These are phyloP conservation scores for Zhuliangozyma blackwelliae DNA, from an alignment of 1,139 yeast species.

Conservation along the genomic window DNA sequence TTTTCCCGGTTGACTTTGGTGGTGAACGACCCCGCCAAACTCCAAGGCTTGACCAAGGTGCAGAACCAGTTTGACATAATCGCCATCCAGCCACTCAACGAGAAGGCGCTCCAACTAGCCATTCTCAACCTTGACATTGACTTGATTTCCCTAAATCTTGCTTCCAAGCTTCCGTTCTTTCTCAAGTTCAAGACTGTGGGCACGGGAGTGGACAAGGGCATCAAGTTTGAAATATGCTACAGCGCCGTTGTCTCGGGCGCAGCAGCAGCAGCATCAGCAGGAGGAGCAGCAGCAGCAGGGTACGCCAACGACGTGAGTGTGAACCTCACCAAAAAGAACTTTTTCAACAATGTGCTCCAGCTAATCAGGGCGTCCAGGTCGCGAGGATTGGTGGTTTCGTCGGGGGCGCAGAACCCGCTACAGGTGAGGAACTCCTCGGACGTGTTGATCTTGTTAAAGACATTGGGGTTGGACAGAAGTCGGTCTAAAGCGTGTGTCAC, in stretches of 20 bases:
- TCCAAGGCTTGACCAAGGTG: slow-evolving; percentile 63
- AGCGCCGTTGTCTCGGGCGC: slow-evolving; percentile 46
- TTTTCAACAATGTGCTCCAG: slow-evolving; percentile 69
- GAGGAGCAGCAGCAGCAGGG: slow-evolving; percentile 16
- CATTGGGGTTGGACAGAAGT: slow-evolving; percentile 66
- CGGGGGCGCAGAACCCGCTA: slow-evolving; percentile 63
- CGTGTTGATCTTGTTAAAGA: slow-evolving; percentile 57
- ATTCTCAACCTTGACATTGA: slow-evolving; percentile 75
- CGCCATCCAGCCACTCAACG: slow-evolving; percentile 77
- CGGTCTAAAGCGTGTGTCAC: slow-evolving; percentile 59
- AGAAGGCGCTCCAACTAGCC: slow-evolving; percentile 72
- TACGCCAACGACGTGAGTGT: slow-evolving; percentile 17
- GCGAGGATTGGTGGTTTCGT: slow-evolving; percentile 72
- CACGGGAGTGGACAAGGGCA: slow-evolving; percentile 78
- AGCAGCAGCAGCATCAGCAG: slow-evolving; percentile 21
- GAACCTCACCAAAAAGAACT: slow-evolving; percentile 44
- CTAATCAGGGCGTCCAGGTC: slow-evolving; percentile 80
- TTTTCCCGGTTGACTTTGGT: slow-evolving; percentile 72
- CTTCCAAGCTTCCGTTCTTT: slow-evolving; percentile 65
- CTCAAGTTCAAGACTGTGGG: slow-evolving; percentile 82
- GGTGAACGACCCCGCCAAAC: slow-evolving; percentile 73
- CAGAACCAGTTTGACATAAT: slow-evolving; percentile 69
- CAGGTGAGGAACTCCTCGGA: slow-evolving; percentile 67
- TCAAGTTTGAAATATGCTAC: slow-evolving; percentile 77
- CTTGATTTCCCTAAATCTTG: slow-evolving; percentile 67